These are phyloP conservation scores for Bipolaris zeicola DNA, from an alignment of 2,329 filamentous ascomycete genomes.

Conservation along the genomic window DNA sequence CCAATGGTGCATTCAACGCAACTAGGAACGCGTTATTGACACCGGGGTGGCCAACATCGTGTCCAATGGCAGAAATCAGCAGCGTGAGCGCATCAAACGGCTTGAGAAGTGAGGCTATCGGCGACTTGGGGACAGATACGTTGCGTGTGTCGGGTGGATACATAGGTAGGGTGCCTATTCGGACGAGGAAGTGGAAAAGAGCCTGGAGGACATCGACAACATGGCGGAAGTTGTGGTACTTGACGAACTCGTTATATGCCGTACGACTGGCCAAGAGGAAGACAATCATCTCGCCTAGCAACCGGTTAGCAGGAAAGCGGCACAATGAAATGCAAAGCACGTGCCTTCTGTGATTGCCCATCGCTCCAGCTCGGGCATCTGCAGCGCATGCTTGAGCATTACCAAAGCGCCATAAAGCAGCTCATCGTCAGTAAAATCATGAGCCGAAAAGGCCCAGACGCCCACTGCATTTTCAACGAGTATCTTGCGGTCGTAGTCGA, in stretches of 20 bases:
- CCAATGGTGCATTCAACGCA: conserved; percentile 87
- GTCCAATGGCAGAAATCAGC: conserved; percentile 93
- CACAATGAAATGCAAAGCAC: conserved; percentile 35
- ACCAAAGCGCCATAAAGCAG: conserved; percentile 81
- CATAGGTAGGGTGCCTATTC: conserved; percentile 74
- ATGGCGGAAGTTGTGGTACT: conserved; percentile 98
- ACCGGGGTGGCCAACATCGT: conserved; percentile 95
- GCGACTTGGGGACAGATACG: conserved; percentile 57
- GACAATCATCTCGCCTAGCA: conserved; percentile 74
- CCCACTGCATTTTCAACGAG: conserved; percentile 73
- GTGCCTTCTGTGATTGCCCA: conserved; percentile 81
- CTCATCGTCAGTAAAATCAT: conserved; percentile 88
- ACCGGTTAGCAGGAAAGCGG: conserved; percentile 23
- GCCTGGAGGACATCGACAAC: conserved; percentile 96
- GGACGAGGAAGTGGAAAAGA: conserved; percentile 85
- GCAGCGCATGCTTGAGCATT: conserved; percentile 89
- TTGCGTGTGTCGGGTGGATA: conserved; percentile 58
- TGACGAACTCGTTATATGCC: conserved; percentile 95
- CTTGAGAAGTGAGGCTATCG: conserved; percentile 75
- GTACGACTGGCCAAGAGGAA: conserved; percentile 88
- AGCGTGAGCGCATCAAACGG: conserved; percentile 89
- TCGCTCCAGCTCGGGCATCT: conserved; percentile 77
- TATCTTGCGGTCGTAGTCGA: conserved; percentile 68
- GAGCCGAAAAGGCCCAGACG: conserved; percentile 86
- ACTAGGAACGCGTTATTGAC: conserved; percentile 98